Evolutionary conservation across 352 stramenopile species (phyloP), one percentile per base, ranked within the genome.

Genomic region (Phytophthora europaea): DNA sequence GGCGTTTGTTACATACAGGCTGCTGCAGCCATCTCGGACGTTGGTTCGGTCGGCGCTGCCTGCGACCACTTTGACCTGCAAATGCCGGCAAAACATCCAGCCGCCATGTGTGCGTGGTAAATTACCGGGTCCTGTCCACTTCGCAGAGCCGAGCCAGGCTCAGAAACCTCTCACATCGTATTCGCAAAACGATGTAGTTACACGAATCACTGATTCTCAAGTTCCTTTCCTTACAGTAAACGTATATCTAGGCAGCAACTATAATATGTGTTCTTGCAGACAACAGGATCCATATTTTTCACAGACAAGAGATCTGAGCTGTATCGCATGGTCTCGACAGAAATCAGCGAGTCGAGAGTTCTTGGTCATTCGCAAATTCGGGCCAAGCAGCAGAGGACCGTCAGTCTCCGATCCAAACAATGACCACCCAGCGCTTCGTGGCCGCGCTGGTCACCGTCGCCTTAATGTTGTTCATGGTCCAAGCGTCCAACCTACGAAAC

Each of bases 311-410:
- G 47, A 61, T 72, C 57, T 28, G 18, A 61, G 40, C 34, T 40
- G 26, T 70, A 59, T 65, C 58, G 65, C 58, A 64, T 57, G 55
- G 47, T 22, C 20, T 51, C 48, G 52, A 18, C 33, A 33, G 28
- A 71, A 66, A 45, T 67, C 67, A 64, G 53, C 45, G 45, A 10
- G 10, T 8, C 13, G 16, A 48, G 47, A 66, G 45, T 72, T 47
- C 57, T 60, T 34, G 33, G 66, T 60, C 67, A 74, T 54, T 74
- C 67, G 55, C 52, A 15, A 60, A 70, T 70, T 63, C 67, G 28
- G 67, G 45, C 67, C 36, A 48, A 54, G 34, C 52, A 59, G 58
- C 50, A 57, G n/a, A 16, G 22, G 23, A 28, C 13, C 16, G 16
- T 36, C 52, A 20, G 53, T 64, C 40, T 70, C 66, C 26, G 26